phyloP scores from a whole-genome alignment of 2,329 filamentous ascomycete genomes.

The Byssochlamys sp. region DNA sequence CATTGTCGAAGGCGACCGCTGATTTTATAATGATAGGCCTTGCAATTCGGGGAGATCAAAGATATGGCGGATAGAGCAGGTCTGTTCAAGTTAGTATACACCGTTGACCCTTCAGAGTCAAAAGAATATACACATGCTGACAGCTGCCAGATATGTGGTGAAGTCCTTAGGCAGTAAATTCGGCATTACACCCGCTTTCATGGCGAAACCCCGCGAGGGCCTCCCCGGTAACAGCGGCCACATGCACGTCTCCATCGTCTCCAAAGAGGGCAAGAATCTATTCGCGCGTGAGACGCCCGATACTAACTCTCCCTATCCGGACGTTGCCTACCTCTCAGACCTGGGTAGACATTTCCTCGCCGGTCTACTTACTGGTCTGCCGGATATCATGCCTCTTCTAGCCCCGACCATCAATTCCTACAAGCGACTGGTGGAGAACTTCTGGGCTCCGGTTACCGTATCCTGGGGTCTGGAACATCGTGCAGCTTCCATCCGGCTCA shows the following conservation, averaged over 20 bases:
- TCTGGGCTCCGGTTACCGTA: slow-evolving; percentile 96
- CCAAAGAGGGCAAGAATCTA: slow-evolving; percentile 71
- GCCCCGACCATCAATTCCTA: slow-evolving; percentile 96
- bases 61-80: slow-evolving; percentile 86
- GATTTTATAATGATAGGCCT: slow-evolving; percentile 40
- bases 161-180: slow-evolving; percentile 80
- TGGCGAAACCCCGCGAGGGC: slow-evolving; percentile 90
- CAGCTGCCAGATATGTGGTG: slow-evolving; percentile 58
- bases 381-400: slow-evolving; percentile 89
- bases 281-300: slow-evolving; percentile 67
- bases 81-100: slow-evolving; percentile 66
- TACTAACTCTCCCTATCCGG: slow-evolving; percentile 59
- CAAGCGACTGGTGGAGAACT: slow-evolving; percentile 95
- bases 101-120: not conserved
- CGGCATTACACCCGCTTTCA: slow-evolving; percentile 93
- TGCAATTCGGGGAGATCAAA: slow-evolving; percentile 79
- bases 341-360: slow-evolving; percentile 87
- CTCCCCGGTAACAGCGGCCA: slow-evolving; percentile 92
- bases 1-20: slow-evolving; percentile 5
- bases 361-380: slow-evolving; percentile 75
- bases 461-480: slow-evolving; percentile 95
- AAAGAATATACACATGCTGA: not conserved
- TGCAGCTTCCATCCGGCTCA: slow-evolving; percentile 79
- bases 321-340: slow-evolving; percentile 73
- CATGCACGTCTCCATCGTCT: slow-evolving; percentile 84